Conservation (phyloP, 1,139 yeast species). For the Pichia sp. region DNA sequence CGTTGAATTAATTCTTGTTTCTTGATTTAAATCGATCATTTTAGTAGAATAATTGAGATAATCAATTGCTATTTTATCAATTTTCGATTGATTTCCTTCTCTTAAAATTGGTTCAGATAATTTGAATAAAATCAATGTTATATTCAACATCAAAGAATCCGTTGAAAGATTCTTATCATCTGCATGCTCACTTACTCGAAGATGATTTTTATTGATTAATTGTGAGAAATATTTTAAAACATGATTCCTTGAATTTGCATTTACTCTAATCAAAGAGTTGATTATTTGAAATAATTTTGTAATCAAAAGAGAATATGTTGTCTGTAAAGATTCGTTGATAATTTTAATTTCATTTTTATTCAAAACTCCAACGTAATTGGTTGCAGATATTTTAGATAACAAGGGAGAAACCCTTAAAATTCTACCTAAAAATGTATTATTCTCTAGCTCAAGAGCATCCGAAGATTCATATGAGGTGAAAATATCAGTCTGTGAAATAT, state of each 20-base stretch:
- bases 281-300: constrained; percentile 61
- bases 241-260: constrained; percentile 53
- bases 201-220: constrained; percentile 71
- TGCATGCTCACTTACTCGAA: constrained; percentile 82
- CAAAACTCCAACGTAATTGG: constrained; percentile 37
- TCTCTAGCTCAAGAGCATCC: constrained; percentile 48
- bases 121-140: constrained; percentile 57
- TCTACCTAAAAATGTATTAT: constrained; percentile 67
- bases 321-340: constrained; percentile 49
- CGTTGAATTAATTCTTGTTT: constrained; percentile 77
- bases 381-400: constrained; percentile 40
- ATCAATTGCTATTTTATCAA: constrained; percentile 68
- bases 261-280: constrained; percentile 73
- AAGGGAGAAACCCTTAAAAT: constrained; percentile 71
- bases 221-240: constrained; percentile 63
- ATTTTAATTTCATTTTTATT: constrained; percentile 39
- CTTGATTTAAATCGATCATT: constrained; percentile 62
- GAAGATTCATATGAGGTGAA: constrained; percentile 40
- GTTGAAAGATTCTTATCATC: constrained; percentile 60
- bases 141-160: constrained; percentile 78
- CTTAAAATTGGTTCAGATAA: constrained; percentile 83
- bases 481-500: constrained; percentile 49
- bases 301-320: constrained; percentile 49
- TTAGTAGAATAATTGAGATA: constrained; percentile 45
- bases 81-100: constrained; percentile 39